Percentiles rank a stretch among this genome's conserved stretches.
These are phyloP conservation scores for Eucalyptus albens DNA, from an alignment of 345 rosid genomes.

Conservation along the genomic window DNA sequence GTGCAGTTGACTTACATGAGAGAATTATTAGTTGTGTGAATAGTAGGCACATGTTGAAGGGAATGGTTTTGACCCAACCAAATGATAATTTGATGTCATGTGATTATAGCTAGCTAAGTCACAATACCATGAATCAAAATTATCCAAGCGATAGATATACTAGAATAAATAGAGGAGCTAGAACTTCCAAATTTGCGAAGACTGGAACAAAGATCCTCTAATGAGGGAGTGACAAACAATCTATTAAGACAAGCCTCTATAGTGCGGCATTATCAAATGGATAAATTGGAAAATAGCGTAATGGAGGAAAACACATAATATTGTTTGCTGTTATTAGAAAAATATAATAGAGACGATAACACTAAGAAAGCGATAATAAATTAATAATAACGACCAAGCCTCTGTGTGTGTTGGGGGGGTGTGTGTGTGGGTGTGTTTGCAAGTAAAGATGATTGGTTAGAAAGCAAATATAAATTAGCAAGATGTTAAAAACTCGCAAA, in stretches of 20 bases:
- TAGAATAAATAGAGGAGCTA: background rate
- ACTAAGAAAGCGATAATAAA: too few relatives aligned
- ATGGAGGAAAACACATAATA: too few relatives aligned
- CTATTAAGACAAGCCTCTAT: background rate
- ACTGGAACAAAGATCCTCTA: background rate
- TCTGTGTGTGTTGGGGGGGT: fast-evolving
- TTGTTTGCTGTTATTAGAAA: too few relatives aligned
- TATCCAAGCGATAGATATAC: background rate
- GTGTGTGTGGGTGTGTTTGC: too few relatives aligned
- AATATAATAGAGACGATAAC: too few relatives aligned
- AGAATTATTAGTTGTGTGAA: background rate
- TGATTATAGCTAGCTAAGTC: background rate
- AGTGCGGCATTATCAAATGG: background rate
- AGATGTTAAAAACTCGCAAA: too few relatives aligned
- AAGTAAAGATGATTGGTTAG: too few relatives aligned
- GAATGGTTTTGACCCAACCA: background rate
- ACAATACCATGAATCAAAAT: background rate
- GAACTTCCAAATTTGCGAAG: background rate
- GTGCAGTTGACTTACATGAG: background rate
- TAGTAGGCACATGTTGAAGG: background rate
- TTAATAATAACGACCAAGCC: too few relatives aligned
- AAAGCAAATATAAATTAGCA: too few relatives aligned
- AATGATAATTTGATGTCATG: background rate
- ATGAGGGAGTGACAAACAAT: background rate
- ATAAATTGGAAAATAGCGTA: too few relatives aligned